Percentiles rank a stretch among this genome's conserved stretches.
Conservation (phyloP, 805 yeast genomes). For the Kluyveromyces lactis region DNA sequence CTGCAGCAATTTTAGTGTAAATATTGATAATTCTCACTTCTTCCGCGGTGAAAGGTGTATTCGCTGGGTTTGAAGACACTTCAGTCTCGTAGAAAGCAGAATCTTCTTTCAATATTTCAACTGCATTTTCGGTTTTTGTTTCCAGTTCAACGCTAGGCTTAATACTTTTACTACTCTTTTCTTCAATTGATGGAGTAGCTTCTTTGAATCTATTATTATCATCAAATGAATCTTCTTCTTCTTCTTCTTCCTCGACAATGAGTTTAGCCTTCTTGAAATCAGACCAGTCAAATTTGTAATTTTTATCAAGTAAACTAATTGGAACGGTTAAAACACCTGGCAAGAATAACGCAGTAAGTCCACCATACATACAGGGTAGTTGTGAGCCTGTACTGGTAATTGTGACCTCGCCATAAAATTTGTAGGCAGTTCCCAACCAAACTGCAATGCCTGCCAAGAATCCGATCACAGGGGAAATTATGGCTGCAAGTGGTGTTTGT, state of each 20-base stretch:
- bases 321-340: constrained; percentile 15
- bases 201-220: constrained; percentile 1
- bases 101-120: neutral
- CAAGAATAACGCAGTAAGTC: constrained; percentile 27
- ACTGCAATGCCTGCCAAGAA: constrained; percentile 30
- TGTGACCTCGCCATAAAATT: constrained; percentile 29
- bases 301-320: neutral
- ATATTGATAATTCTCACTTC: constrained; percentile 6
- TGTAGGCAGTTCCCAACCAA: constrained; percentile 35
- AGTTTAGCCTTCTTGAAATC: constrained; percentile 15
- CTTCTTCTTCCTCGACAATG: constrained; percentile 5
- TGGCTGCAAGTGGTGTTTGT: constrained; percentile 31
- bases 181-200: neutral
- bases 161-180: neutral
- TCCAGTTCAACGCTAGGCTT: neutral
- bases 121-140: neutral
- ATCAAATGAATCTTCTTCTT: neutral
- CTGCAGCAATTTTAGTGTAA: constrained; percentile 25
- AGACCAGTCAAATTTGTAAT: constrained; percentile 16
- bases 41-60: neutral
- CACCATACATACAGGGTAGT: constrained; percentile 29
- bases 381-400: constrained; percentile 28
- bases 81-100: neutral
- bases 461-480: constrained; percentile 32
- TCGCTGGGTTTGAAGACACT: neutral